Conservation (phyloP, 106 monocot species). For the Platanthera zijinensis region DNA sequence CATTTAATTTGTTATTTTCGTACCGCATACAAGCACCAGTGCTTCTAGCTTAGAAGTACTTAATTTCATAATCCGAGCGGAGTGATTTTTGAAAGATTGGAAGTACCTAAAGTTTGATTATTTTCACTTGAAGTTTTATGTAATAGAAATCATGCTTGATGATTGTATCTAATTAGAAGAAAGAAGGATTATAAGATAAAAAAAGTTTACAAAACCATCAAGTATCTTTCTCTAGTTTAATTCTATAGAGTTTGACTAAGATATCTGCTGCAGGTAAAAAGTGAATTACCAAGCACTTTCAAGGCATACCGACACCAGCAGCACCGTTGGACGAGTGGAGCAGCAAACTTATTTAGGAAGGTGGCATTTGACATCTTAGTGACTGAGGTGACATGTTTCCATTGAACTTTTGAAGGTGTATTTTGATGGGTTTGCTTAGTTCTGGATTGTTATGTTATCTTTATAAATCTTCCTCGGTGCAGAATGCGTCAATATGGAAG, state of each 20-base stretch:
- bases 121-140: neutral
- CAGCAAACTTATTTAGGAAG: conserved; percentile 20
- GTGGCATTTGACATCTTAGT: neutral
- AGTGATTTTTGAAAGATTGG: neutral
- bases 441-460: neutral
- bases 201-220: neutral
- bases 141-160: neutral
- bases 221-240: neutral
- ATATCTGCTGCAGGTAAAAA: conserved; percentile 10
- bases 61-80: neutral
- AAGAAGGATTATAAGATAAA: neutral
- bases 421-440: neutral
- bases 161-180: neutral
- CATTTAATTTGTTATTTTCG: neutral
- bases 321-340: conserved; percentile 18
- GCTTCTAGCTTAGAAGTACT: neutral
- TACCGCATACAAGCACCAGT: neutral
- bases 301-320: conserved; percentile 13
- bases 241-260: neutral
- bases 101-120: neutral
- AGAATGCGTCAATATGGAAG: conserved; percentile 19
- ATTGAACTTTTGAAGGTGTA: neutral
- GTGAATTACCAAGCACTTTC: conserved; percentile 15
- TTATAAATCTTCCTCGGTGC: neutral
- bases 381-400: conserved; percentile 4